A percentile compares a stretch with the other conserved stretches of the same genome.
Conservation (phyloP, 1,284 basidiomycete species). For the Cerioporus squamosus region DNA sequence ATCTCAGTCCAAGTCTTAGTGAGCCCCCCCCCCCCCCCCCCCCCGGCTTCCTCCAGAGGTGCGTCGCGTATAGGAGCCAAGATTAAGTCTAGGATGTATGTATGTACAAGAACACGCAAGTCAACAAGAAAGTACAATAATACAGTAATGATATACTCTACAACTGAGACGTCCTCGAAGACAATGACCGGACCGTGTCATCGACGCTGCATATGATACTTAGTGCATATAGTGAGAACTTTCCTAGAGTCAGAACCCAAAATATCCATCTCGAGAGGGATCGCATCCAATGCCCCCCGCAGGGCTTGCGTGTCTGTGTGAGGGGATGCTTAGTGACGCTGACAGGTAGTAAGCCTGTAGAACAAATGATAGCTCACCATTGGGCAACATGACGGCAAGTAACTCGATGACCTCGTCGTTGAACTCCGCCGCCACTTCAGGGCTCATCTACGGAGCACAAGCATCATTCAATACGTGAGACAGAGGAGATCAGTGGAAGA, state of each 20-base stretch:
- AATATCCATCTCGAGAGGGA: background rate
- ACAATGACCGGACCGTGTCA: background rate
- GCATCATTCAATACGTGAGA: background rate
- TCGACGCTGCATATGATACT: constrained; percentile 7
- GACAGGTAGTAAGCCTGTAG: no score
- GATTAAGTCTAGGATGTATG: background rate
- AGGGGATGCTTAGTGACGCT: background rate
- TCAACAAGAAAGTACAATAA: background rate
- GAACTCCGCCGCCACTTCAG: constrained; percentile 7
- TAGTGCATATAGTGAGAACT: constrained; percentile 9
- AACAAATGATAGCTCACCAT: constrained; percentile 12
- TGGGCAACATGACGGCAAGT: constrained; percentile 21
- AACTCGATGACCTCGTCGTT: constrained; percentile 16
- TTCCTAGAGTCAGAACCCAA: background rate
- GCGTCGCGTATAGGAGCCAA: no score
- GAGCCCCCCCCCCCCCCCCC: no score
- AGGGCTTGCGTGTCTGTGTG: constrained; percentile 1
- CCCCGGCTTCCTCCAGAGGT: no score
- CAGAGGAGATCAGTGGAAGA: background rate
- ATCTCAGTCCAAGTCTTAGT: no score
- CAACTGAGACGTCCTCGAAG: background rate
- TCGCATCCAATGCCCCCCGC: background rate
- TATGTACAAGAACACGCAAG: background rate
- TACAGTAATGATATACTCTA: background rate
- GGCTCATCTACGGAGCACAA: background rate